Evolutionary conservation across 2,329 filamentous ascomycete species (phyloP).

Genomic region (Aplosporella prunicola): DNA sequence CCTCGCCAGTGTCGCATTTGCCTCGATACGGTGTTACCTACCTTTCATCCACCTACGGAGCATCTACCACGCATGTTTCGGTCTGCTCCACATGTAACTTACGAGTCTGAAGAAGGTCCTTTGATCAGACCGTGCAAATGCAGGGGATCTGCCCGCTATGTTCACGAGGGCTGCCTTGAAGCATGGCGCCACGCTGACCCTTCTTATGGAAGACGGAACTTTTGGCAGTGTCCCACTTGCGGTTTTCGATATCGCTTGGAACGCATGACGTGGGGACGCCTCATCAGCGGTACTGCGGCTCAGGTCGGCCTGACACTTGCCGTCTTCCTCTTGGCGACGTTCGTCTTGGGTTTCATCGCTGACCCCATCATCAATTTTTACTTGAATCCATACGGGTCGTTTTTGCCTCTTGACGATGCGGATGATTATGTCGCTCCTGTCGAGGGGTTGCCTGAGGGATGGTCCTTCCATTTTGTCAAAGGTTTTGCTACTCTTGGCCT

Average conservation of each 20-base stretch:
- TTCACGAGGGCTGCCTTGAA: constrained; percentile 83
- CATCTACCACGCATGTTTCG: constrained; percentile 49
- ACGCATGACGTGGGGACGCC: constrained; percentile 64
- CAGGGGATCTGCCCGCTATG: constrained; percentile 86
- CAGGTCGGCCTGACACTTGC: constrained; percentile 62
- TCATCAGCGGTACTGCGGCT: constrained; percentile 44
- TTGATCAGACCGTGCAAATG: constrained; percentile 86
- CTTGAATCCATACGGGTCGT: constrained; percentile 52
- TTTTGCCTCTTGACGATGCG: constrained; percentile 2
- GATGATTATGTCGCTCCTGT: constrained; percentile 20
- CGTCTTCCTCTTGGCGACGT: constrained; percentile 65
- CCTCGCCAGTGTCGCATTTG: constrained; percentile 82
- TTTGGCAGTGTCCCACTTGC: constrained; percentile 83
- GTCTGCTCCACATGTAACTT: constrained; percentile 50
- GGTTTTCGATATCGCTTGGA: constrained; percentile 72
- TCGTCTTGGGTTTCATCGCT: constrained; percentile 79
- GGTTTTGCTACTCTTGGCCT: constrained; percentile 84
- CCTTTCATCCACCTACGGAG: constrained; percentile 46
- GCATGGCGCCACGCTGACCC: constrained; percentile 72
- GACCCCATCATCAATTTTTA: constrained; percentile 88
- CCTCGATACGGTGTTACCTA: constrained; percentile 59
- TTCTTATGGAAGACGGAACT: constrained; percentile 54
- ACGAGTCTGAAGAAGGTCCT: constrained; percentile 65
- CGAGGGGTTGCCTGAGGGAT: constrained; percentile 36
- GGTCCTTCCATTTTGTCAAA: constrained; percentile 79